phyloP scores from a whole-genome alignment of 495 filamentous ascomycete genomes.

The Lophiostoma macrostomum region DNA sequence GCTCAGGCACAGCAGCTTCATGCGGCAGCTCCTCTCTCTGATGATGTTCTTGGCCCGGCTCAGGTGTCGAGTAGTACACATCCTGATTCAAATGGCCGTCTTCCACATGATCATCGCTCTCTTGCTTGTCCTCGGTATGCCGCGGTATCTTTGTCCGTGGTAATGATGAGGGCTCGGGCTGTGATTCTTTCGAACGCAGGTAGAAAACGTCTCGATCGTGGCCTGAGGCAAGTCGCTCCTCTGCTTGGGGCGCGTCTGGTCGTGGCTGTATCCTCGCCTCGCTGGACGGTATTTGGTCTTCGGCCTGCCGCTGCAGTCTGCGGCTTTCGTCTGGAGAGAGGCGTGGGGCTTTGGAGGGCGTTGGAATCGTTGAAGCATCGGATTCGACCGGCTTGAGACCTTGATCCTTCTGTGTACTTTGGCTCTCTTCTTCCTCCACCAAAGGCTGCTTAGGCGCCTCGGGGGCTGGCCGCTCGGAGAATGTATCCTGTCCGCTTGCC shows the following conservation, averaged over 20 bases:
- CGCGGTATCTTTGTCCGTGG: constrained; percentile 61
- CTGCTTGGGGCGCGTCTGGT: constrained; percentile 11
- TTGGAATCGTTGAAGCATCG: constrained; percentile 36
- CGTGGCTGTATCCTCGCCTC: constrained; percentile 41
- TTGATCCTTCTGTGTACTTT: constrained; percentile 5
- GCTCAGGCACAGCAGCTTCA: constrained; percentile 34
- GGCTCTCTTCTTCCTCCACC: constrained; percentile 3
- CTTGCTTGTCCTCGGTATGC: constrained; percentile 48
- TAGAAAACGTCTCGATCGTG: constrained; percentile 59
- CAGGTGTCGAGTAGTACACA: constrained; percentile 50
- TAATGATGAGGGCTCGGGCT: constrained; percentile 52
- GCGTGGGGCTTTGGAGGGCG: constrained; percentile 5
- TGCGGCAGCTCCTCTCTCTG: constrained; percentile 26
- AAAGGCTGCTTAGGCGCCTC: constrained; percentile 35
- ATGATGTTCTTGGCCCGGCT: constrained; percentile 14
- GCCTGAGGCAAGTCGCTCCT: constrained; percentile 41
- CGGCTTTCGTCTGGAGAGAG: constrained; percentile 44
- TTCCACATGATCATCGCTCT: constrained; percentile 36
- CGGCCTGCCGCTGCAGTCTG: constrained; percentile 51
- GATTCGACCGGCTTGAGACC: constrained; percentile 38
- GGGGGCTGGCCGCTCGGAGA: constrained; percentile 19
- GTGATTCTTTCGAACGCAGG: constrained; percentile 46
- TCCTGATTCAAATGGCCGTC: constrained; percentile 55
- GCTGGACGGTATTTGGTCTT: constrained; percentile 57
- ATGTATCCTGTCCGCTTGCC: constrained; percentile 25